These are phyloP conservation scores for Boletus fagicola DNA, from an alignment of 768 basidiomycete genomes.

Conservation along the genomic window DNA sequence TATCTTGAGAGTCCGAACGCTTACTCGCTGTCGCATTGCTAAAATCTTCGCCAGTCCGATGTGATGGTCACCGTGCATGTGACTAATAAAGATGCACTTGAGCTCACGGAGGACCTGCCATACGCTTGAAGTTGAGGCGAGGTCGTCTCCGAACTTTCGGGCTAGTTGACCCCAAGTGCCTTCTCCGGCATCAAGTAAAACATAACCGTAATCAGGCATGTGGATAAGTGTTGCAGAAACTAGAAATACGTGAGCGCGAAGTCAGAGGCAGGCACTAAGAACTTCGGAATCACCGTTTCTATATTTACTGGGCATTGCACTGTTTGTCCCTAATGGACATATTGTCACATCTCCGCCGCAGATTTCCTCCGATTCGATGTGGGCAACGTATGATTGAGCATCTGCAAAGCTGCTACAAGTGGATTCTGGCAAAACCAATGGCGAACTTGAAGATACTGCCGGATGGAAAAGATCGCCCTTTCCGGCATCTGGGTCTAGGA, in stretches of 20 bases:
- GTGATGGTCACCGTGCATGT: conserved; percentile 93
- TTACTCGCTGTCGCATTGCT: conserved; percentile 63
- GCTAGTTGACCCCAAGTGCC: conserved; percentile 89
- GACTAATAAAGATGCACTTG: conserved; percentile 82
- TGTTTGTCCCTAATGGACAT: conserved; percentile 84
- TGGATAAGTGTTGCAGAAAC: conserved; percentile 76
- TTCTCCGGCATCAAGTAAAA: conserved; percentile 90
- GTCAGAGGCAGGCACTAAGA: not conserved
- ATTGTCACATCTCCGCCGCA: conserved; percentile 66
- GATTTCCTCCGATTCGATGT: not conserved
- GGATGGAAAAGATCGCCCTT: conserved; percentile 34
- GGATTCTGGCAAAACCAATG: conserved; percentile 22
- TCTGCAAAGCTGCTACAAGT: conserved; percentile 41
- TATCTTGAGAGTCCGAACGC: not conserved
- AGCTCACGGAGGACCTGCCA: conserved; percentile 64
- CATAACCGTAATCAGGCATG: conserved; percentile 67
- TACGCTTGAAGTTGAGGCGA: conserved; percentile 36
- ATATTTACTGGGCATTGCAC: conserved; percentile 80
- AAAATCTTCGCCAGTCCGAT: conserved; percentile 76
- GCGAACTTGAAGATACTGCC: conserved; percentile 13
- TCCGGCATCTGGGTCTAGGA: conserved; percentile 28
- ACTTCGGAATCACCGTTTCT: conserved; percentile 65
- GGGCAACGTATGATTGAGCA: conserved; percentile 27
- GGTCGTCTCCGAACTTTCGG: conserved; percentile 66
- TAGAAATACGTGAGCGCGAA: conserved; percentile 26